Evolutionary conservation across 225 moss, liverwort and hornwort species (phyloP).

Genomic region (Takakia lepidozioides): DNA sequence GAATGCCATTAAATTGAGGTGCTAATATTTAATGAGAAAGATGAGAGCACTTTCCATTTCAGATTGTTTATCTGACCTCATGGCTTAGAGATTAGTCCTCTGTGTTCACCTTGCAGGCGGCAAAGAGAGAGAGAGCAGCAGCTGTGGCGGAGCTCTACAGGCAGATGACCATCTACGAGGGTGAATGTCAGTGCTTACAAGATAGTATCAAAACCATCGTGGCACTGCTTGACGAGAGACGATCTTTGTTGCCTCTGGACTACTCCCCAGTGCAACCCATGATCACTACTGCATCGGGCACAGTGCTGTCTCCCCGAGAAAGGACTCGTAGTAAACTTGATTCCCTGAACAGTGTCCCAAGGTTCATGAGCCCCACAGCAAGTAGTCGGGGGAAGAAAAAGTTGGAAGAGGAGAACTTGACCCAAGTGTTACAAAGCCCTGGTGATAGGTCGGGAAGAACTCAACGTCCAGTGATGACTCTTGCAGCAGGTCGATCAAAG

Average conservation of each 20-base stretch:
- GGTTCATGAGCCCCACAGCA: slow-evolving; percentile 62
- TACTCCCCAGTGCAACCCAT: too few species aligned
- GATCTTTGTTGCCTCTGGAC: too few species aligned
- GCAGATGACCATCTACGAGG: slow-evolving; percentile 27
- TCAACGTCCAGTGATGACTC: too few species aligned
- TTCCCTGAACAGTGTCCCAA: slow-evolving; percentile 14
- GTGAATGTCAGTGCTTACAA: slow-evolving; percentile 36
- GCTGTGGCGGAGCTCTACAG: slow-evolving; percentile 31
- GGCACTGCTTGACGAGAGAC: slow-evolving; percentile 16
- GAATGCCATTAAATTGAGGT: too few species aligned
- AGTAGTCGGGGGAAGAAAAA: slow-evolving; percentile 41
- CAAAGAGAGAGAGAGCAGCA: slow-evolving; percentile 31
- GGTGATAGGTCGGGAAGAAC: slow-evolving; percentile 6
- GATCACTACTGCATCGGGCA: neutral
- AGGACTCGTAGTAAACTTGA: neutral
- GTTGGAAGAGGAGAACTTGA: neutral
- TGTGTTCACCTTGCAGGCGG: slow-evolving; percentile 13
- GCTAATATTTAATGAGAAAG: too few species aligned
- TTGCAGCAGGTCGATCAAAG: neutral
- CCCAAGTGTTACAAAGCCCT: neutral
- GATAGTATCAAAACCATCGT: slow-evolving; percentile 36
- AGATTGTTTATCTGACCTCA: neutral
- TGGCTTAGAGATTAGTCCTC: neutral
- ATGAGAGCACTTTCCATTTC: too few species aligned
- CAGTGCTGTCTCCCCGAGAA: neutral